Base-by-base conservation (phyloP, 2,329 filamentous ascomycete genomes). In the Colletotrichum agaves region DNA sequence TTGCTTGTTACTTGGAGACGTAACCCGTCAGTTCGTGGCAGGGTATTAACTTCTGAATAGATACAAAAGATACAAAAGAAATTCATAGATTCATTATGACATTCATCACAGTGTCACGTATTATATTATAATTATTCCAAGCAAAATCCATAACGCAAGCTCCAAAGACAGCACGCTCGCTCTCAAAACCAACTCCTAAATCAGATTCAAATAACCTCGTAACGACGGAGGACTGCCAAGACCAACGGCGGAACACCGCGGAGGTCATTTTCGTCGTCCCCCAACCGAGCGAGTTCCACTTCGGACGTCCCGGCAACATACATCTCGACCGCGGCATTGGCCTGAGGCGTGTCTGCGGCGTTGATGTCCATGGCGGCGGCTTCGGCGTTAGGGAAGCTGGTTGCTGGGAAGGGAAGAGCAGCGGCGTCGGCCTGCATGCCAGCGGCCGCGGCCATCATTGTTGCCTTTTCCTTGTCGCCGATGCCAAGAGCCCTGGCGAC, bases 401-500 rank as follows among this genome's bases (percentile, higher is more conserved):
- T 46, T n/a, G 11, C 35, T 0, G 11, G 46, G 37, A 13, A 58
- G n/a, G 35, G 35, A 10, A 52, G 47, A 4, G 47, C 47, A 12
- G 27, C 47, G 17, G 27, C 27, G n/a, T 52, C 27, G 17, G 27
- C 15, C 27, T 52, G 23, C 11, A 52, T 5, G 5, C 33, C 44
- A 35, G 52, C 49, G 3, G 33, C 27, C 15, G 52, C 49, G 3
- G 33, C 27, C 15, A 43, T 39, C 23, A 41, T 37, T 21, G 23
- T 37, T 44, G 5, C 53, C 44, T 37, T 27, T 19, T 35, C 17
- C 5, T n/a, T 39, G n/a, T 41, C 52, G 44, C 60, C 60, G n/a
- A 67, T 21, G 12, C 64, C 64, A 5, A 67, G 60, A 3, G 64
- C 64, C 7, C 39, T 53, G 31, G 64, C 64, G 15, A 67, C 44